Percentiles rank a stretch among this genome's conserved stretches.
These are phyloP conservation scores for Acanthamoeba healyi DNA, from an alignment of 208 protist species.

Conservation along the genomic window DNA sequence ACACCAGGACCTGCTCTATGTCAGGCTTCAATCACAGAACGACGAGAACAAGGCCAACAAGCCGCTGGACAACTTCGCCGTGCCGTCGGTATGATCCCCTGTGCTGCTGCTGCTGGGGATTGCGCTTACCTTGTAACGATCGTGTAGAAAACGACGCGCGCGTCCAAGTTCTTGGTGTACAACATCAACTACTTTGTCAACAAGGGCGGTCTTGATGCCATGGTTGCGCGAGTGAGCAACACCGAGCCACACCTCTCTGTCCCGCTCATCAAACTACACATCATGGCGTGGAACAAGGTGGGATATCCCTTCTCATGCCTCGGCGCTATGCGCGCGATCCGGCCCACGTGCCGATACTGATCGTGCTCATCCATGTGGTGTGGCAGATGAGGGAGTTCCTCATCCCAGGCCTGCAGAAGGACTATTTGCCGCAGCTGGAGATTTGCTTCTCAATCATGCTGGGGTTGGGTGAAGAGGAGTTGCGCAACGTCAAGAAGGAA, in stretches of 20 bases:
- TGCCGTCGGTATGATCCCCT: background rate
- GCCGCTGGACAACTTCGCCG: background rate
- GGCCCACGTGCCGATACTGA: too few relatives aligned
- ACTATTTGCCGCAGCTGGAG: slow-evolving; percentile 41
- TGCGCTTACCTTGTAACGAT: too few relatives aligned
- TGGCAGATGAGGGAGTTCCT: slow-evolving; percentile 27
- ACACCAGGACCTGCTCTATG: slow-evolving; percentile 25
- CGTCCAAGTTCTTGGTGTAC: slow-evolving; percentile 10
- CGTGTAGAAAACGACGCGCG: background rate
- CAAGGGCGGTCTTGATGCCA: slow-evolving; percentile 56
- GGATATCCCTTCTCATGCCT: too few relatives aligned
- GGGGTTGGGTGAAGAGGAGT: background rate
- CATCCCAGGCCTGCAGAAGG: slow-evolving; percentile 2
- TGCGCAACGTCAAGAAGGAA: slow-evolving; percentile 37
- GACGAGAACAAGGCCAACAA: background rate
- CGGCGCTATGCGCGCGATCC: background rate
- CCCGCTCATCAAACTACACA: slow-evolving; percentile 14
- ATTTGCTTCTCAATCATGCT: background rate
- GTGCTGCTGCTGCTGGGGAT: background rate
- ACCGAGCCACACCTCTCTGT: slow-evolving; percentile 4
- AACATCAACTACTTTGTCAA: slow-evolving; percentile 73
- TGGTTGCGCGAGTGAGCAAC: slow-evolving; percentile 23
- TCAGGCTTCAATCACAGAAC: slow-evolving; percentile 4
- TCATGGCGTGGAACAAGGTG: slow-evolving; percentile 18
- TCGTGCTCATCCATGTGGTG: background rate